Base-by-base conservation (phyloP, 2,329 filamentous ascomycete species). In the Trichoderma hamatum region DNA sequence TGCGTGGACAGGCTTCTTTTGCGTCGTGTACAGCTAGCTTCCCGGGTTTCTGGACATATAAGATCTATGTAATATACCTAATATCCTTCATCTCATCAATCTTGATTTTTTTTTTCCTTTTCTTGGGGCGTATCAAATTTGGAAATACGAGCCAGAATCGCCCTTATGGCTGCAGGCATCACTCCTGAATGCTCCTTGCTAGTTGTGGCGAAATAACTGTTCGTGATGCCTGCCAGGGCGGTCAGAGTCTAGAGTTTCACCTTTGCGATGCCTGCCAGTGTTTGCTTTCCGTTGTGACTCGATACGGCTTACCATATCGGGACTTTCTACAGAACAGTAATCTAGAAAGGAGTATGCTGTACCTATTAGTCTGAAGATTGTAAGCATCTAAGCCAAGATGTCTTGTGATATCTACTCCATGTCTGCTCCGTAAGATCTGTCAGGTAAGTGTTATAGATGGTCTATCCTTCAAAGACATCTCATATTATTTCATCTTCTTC, bases 81-180 rank as follows among this genome's bases (percentile, higher is more conserved):
- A 9, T 19, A 32, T 21, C 5, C 21, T 30, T 30, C 14, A 43
- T 65, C 51, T 55, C 26, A 43, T 24, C 26, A 13, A 19, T 43
- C 14, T 46, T 39, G 34, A 9, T 24, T 36, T 52, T 36, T 26
- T 6, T 9, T 46, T 39, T 24, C 10, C 19, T 36, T 52, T 36
- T 26, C 3, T 9, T 6, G 11, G 14, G 14, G n/a, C 24, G 32
- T 13, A 28, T 54, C 49, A 64, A 43, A 28, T 64, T 54, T 34
- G 60, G 7, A 64, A 64, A 39, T 64, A 64, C 61, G 61, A 64
- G 49, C 14, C 16, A 13, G 46, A n/a, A n/a, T n/a, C n/a, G n/a
- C n/a, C n/a, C n/a, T n/a, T 24, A 6, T 36, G 28, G 24, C 49
- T 49, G 4, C 49, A 19, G 21, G 32, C 19, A 10, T n/a, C 19